phyloP scores from a whole-genome alignment of 306 rosid species.

The Prinsepia uniflora region DNA sequence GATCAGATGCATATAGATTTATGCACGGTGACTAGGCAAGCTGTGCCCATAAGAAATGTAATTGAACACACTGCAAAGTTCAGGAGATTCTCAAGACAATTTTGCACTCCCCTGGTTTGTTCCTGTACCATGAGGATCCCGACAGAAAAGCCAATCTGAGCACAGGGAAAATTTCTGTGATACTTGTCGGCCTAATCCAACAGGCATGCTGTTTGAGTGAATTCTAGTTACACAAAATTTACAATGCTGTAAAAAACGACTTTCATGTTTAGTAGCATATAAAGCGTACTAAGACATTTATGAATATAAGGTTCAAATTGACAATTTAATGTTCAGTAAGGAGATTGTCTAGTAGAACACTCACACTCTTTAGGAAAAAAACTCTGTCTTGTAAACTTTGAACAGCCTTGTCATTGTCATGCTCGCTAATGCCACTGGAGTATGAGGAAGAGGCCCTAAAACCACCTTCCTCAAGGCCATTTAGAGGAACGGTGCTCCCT shows the following conservation, averaged over 20 bases:
- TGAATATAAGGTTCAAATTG: neutral
- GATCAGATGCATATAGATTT: neutral
- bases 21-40: neutral
- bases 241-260: neutral
- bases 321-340: conserved; percentile 11
- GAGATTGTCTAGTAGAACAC: conserved; percentile 19
- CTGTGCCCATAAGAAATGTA: neutral
- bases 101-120: neutral
- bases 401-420: conserved; percentile 65
- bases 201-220: conserved; percentile 3
- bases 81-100: neutral
- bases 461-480: conserved; percentile 93
- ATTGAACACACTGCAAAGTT: conserved; percentile 15
- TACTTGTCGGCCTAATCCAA: conserved; percentile 1
- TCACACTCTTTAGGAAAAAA: conserved; percentile 68
- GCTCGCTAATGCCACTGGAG: conserved; percentile 58
- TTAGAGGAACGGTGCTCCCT: conserved; percentile 77
- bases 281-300: neutral
- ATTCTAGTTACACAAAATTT: neutral
- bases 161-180: neutral
- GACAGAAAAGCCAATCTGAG: neutral
- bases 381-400: conserved; percentile 81
- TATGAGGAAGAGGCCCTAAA: conserved; percentile 64
- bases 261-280: neutral
- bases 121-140: neutral